Evolutionary conservation across 2,329 filamentous ascomycete species (phyloP).

Genomic region (Colletotrichum sp.): DNA sequence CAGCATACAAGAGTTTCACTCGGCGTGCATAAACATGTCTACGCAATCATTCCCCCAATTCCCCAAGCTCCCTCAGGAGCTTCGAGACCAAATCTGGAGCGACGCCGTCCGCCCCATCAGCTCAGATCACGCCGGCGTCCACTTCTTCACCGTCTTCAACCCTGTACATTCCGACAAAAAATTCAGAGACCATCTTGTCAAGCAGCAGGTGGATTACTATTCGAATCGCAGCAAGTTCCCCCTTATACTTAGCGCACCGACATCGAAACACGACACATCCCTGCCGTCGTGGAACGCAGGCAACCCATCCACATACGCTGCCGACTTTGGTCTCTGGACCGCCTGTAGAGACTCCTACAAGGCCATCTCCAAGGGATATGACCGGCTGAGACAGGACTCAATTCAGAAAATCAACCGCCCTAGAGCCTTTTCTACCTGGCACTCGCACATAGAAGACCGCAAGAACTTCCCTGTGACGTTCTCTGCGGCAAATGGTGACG

Average conservation of each 20-base stretch:
- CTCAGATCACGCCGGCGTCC: rapidly evolving
- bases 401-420: rapidly evolving
- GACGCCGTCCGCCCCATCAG: not conserved
- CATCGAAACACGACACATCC: rapidly evolving
- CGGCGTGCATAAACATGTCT: not conserved
- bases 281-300: not conserved
- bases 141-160: not conserved
- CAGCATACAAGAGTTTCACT: not conserved
- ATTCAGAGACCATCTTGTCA: rapidly evolving
- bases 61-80: not conserved
- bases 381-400: rapidly evolving
- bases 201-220: rapidly evolving
- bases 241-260: not conserved
- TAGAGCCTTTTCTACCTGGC: rapidly evolving
- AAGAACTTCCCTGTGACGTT: not conserved
- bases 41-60: not conserved
- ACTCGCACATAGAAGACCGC: rapidly evolving
- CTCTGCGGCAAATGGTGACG: not conserved
- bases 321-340: not conserved
- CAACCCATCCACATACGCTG: rapidly evolving
- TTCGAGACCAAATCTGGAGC: not conserved
- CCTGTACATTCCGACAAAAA: rapidly evolving
- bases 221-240: rapidly evolving
- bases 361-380: not conserved
- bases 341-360: not conserved